These are phyloP conservation scores for Aspergillus thermomutatus DNA, from an alignment of 2,329 filamentous ascomycete genomes.

Conservation along the genomic window DNA sequence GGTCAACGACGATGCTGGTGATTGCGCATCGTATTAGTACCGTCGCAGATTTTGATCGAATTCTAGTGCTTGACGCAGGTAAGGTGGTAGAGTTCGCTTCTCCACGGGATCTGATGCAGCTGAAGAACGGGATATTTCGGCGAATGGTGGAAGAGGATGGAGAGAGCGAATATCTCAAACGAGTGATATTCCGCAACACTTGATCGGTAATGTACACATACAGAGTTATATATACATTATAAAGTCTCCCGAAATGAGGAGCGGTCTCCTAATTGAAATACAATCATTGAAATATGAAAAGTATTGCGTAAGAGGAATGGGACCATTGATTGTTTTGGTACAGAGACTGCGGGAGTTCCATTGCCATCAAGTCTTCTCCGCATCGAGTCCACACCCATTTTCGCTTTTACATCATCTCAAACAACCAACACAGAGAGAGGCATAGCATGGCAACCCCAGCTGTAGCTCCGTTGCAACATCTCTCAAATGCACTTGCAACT, in stretches of 20 bases:
- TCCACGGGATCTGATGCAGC: background rate
- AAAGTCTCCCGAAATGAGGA: too few relatives aligned
- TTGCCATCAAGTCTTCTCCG: background rate
- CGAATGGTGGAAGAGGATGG: background rate
- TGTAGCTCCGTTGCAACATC: slow-evolving; percentile 27
- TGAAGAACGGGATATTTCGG: background rate
- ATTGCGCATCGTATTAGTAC: background rate
- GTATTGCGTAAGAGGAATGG: background rate
- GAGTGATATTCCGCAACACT: background rate
- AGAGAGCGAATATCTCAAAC: background rate
- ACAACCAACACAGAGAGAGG: slow-evolving; percentile 12
- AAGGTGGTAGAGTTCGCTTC: background rate
- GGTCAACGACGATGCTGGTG: background rate
- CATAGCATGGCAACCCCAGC: slow-evolving; percentile 23
- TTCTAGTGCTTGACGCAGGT: background rate
- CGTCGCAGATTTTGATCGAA: background rate
- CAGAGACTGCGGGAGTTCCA: background rate
- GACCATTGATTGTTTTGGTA: background rate
- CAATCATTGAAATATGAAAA: background rate
- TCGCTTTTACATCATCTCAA: background rate
- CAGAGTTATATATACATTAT: background rate
- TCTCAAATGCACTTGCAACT: slow-evolving; percentile 46
- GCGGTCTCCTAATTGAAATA: background rate
- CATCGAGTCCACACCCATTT: background rate
- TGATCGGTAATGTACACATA: background rate